phyloP scores from a whole-genome alignment of 495 filamentous ascomycete genomes.

The Neurospora tetrasperma region DNA sequence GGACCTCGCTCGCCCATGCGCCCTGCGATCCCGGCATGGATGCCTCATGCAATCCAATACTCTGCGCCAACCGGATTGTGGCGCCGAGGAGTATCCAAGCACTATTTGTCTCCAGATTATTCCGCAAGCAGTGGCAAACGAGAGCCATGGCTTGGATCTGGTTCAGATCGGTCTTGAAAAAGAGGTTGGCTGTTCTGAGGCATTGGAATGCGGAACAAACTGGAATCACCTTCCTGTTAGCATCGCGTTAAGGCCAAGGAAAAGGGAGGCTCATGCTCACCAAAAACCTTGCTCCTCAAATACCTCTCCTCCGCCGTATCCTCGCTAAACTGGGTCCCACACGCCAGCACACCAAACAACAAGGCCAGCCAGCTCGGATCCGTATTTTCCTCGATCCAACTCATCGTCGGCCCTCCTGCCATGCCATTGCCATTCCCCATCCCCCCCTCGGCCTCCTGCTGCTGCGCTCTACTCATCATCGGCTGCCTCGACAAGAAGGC shows the following conservation, averaged over 20 bases:
- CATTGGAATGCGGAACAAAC: conserved; percentile 2
- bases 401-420: background rate
- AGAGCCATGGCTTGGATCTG: conserved; percentile 4
- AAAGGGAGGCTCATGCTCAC: background rate
- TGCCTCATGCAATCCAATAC: background rate
- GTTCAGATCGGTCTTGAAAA: conserved; percentile 1
- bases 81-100: background rate
- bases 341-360: background rate
- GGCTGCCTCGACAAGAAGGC: background rate
- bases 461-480: background rate
- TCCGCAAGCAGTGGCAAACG: background rate
- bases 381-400: background rate
- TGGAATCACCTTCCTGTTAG: background rate
- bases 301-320: conserved; percentile 1
- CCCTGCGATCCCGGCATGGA: background rate
- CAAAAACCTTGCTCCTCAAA: background rate
- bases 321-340: background rate
- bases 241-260: background rate
- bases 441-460: background rate
- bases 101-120: background rate
- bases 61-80: background rate
- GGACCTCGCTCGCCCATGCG: background rate
- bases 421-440: background rate
- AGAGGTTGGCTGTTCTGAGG: background rate
- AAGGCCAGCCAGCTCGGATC: conserved; percentile 1